Evolutionary conservation across 2,329 filamentous ascomycete species (phyloP).

Genomic region (Fonsecaea multimorphosa): DNA sequence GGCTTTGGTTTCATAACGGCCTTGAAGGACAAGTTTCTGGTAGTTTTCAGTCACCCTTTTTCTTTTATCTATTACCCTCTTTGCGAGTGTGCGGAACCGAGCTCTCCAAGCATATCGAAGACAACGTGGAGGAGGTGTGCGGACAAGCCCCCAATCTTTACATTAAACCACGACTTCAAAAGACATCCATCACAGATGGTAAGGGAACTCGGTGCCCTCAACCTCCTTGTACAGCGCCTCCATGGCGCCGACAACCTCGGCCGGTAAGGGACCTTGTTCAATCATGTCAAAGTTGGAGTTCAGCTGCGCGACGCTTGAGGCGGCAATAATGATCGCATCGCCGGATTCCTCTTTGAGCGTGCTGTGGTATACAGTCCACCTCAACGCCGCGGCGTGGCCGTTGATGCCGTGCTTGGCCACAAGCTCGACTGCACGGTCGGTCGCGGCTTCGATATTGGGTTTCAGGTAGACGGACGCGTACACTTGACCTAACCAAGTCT

Average conservation of each 20-base stretch:
- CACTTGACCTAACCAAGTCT: neutral
- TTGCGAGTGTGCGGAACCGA: too few species aligned
- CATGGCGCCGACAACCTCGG: conserved; percentile 21
- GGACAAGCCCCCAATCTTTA: too few species aligned
- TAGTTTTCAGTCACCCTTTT: too few species aligned
- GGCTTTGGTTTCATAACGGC: too few species aligned
- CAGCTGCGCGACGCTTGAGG: conserved; percentile 25
- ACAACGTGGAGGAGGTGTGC: too few species aligned
- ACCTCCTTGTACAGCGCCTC: conserved; percentile 41
- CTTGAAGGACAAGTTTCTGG: too few species aligned
- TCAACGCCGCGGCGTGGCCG: conserved; percentile 51
- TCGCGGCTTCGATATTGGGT: neutral
- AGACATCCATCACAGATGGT: conserved; percentile 10
- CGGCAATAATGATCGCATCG: conserved; percentile 42
- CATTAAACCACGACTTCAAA: too few species aligned
- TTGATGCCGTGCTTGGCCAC: conserved; percentile 45
- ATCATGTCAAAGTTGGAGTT: conserved; percentile 21
- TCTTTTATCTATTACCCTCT: too few species aligned
- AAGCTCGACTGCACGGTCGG: neutral
- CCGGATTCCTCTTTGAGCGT: conserved; percentile 43
- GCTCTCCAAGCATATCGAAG: too few species aligned
- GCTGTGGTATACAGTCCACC: conserved; percentile 52
- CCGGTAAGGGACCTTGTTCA: conserved; percentile 27
- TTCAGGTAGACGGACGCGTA: neutral
- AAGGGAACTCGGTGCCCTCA: conserved; percentile 27